These are phyloP conservation scores for Mucor irregularis DNA, from an alignment of 371 early-diverging fungal genomes.

Conservation along the genomic window DNA sequence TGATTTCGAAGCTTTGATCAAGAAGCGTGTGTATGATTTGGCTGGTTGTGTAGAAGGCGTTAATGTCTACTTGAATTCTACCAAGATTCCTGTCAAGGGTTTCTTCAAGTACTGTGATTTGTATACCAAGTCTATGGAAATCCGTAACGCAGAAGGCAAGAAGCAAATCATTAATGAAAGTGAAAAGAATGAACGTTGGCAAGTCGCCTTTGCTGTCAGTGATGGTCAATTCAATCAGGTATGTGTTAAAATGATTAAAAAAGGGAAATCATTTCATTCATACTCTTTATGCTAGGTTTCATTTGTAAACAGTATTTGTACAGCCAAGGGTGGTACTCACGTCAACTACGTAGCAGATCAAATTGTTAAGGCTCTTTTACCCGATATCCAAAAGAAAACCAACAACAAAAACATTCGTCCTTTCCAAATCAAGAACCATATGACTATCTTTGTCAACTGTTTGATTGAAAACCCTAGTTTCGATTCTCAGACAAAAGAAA, in stretches of 20 bases:
- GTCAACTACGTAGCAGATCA: conserved; percentile 92
- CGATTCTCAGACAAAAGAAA: conserved; percentile 99
- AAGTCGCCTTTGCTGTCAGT: conserved; percentile 88
- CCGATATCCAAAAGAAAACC: conserved; percentile 82
- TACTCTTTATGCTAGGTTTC: conserved; percentile 57
- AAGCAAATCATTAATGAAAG: conserved; percentile 35
- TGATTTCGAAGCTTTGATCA: conserved; percentile 89
- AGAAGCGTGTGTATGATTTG: conserved; percentile 97
- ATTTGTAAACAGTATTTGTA: conserved; percentile 99
- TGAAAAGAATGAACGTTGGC: conserved; percentile 85
- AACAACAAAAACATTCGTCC: conserved; percentile 81
- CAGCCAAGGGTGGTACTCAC: conserved; percentile 98
- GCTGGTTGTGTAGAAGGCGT: conserved; percentile 92
- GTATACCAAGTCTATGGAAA: conserved; percentile 63
- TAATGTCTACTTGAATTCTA: conserved; percentile 93
- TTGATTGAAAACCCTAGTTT: conserved; percentile 98
- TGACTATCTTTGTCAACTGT: conserved; percentile 98
- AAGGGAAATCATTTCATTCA: not conserved
- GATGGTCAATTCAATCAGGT: conserved; percentile 98
- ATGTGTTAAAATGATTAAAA: not conserved
- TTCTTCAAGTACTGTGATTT: conserved; percentile 95
- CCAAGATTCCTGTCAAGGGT: conserved; percentile 77
- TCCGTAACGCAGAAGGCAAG: conserved; percentile 41
- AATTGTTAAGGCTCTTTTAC: conserved; percentile 77
- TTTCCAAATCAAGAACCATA: conserved; percentile 87